Evolutionary conservation across 768 basidiomycete genomes (phyloP).

Genomic region (Lactarius trivialis): DNA sequence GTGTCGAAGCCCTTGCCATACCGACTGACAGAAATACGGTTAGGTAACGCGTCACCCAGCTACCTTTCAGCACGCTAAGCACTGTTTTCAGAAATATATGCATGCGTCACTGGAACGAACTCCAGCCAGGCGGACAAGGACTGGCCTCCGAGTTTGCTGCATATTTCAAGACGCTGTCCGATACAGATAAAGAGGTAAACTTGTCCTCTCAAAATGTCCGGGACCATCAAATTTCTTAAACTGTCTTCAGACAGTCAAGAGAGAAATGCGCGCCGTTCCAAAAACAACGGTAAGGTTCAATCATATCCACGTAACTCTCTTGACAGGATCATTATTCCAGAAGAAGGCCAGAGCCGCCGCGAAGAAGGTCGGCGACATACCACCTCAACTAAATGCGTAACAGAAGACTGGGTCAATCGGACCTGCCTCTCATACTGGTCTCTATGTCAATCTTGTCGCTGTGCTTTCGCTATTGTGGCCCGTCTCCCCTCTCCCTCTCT

Average conservation of each 20-base stretch:
- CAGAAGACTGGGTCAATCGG: neutral
- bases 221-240: neutral
- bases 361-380: neutral
- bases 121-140: neutral
- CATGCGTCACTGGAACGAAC: neutral
- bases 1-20: neutral
- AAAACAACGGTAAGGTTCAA: neutral
- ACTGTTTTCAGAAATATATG: neutral
- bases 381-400: neutral
- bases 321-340: neutral
- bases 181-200: neutral
- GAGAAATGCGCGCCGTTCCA: neutral
- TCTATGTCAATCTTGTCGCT: neutral
- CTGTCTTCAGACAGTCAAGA: neutral
- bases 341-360: neutral
- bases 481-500: neutral
- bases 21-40: neutral
- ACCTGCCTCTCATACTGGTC: neutral
- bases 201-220: conserved; percentile 23
- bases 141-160: neutral
- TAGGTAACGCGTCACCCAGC: neutral
- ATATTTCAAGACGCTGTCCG: neutral
- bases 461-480: neutral
- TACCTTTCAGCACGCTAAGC: neutral
- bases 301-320: neutral